Conservation (phyloP, 2,329 filamentous ascomycete genomes). For the Aureobasidium sp. region DNA sequence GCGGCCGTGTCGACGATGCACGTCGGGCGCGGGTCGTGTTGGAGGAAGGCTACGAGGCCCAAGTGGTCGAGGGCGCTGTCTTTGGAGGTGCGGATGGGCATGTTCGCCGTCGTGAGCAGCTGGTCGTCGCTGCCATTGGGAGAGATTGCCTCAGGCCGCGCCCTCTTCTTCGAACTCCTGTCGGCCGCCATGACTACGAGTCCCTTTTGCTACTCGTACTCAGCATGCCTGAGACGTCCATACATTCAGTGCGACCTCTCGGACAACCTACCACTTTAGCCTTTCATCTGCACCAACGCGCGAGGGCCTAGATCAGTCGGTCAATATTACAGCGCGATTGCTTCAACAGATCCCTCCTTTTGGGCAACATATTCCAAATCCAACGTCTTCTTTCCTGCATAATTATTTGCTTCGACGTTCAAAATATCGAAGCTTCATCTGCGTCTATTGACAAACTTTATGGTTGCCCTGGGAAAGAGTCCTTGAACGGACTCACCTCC, state of each 20-base stretch:
- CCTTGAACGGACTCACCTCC: too few species aligned
- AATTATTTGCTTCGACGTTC: neutral
- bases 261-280: neutral
- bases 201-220: neutral
- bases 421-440: neutral
- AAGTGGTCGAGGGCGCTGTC: neutral
- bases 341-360: neutral
- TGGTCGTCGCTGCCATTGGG: neutral
- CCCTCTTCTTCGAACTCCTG: neutral
- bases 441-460: neutral
- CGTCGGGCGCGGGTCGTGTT: slow-evolving; percentile 1
- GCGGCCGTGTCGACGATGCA: neutral
- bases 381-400: neutral
- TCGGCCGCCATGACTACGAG: neutral
- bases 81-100: neutral
- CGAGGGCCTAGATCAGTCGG: neutral
- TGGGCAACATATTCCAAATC: neutral
- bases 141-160: neutral
- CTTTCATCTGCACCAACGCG: neutral
- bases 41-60: neutral
- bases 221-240: neutral
- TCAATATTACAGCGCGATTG: neutral
- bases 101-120: neutral
- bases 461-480: neutral
- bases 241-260: neutral